phyloP scores from a whole-genome alignment of 225 moss, liverwort and hornwort species.

The Bryum argenteum region DNA sequence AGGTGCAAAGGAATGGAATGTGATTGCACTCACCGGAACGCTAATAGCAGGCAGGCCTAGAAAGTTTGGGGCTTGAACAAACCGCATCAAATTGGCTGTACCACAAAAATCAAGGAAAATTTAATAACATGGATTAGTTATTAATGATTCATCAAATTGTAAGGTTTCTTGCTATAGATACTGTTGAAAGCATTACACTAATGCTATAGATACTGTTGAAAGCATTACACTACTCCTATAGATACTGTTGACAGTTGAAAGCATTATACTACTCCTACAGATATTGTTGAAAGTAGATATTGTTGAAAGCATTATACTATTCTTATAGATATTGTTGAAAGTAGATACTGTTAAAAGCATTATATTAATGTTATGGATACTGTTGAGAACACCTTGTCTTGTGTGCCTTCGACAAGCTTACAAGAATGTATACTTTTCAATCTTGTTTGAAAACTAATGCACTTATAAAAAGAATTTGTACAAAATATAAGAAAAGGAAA shows the following conservation, averaged over 20 bases:
- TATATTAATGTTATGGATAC: not conserved
- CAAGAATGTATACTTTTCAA: no score
- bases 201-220: not conserved
- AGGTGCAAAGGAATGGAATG: no score
- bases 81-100: conserved; percentile 79
- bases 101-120: not conserved
- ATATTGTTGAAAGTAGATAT: no score
- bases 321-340: no score
- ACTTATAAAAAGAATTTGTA: no score
- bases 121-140: no score
- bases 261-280: no score
- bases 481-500: no score
- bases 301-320: no score
- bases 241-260: not conserved
- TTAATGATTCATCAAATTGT: no score
- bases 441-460: no score
- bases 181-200: not conserved
- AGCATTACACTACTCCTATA: not conserved
- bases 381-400: not conserved
- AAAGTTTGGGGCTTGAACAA: conserved; percentile 65
- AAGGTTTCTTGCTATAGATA: not conserved
- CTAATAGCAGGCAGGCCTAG: conserved; percentile 75
- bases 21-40: conserved; percentile 59
- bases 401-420: not conserved
- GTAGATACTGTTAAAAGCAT: no score